These are phyloP conservation scores for Coelastrella sp. DNA, from an alignment of 139 green algal genomes.

Conservation along the genomic window DNA sequence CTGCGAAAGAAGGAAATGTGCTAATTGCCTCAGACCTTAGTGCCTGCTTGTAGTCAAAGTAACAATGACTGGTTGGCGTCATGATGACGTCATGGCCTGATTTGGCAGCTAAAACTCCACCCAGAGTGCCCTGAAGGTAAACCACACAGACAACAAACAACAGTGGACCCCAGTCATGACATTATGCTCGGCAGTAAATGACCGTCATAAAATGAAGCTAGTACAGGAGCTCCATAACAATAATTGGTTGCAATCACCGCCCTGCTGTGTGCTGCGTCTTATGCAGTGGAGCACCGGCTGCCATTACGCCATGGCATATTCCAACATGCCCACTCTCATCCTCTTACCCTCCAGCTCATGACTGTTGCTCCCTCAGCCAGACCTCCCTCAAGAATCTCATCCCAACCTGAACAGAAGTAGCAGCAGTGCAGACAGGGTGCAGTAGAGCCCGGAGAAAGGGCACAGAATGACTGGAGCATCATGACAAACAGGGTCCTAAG, in stretches of 20 bases:
- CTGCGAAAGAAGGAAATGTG: too few species aligned
- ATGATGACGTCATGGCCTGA: conserved; percentile 75
- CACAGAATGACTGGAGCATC: too few species aligned
- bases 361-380: conserved; percentile 63
- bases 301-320: neutral
- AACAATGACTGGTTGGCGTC: conserved; percentile 76
- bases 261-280: too few species aligned
- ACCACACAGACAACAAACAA: too few species aligned
- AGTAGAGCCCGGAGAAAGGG: too few species aligned
- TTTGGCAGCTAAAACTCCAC: conserved; percentile 65
- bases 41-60: conserved; percentile 82
- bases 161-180: too few species aligned
- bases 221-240: too few species aligned
- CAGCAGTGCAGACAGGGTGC: conserved; percentile 11
- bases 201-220: too few species aligned
- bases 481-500: neutral
- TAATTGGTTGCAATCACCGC: too few species aligned
- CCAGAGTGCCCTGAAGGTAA: conserved; percentile 59
- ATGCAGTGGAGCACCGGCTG: neutral
- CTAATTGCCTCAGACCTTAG: conserved; percentile 3
- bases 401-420: conserved; percentile 64
- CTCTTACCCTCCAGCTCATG: conserved; percentile 74
- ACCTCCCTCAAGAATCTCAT: conserved; percentile 77
- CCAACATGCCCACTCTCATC: neutral
- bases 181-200: too few species aligned